Base-by-base conservation (phyloP, 2,329 filamentous ascomycete species). In the Ciborinia camelliae region DNA sequence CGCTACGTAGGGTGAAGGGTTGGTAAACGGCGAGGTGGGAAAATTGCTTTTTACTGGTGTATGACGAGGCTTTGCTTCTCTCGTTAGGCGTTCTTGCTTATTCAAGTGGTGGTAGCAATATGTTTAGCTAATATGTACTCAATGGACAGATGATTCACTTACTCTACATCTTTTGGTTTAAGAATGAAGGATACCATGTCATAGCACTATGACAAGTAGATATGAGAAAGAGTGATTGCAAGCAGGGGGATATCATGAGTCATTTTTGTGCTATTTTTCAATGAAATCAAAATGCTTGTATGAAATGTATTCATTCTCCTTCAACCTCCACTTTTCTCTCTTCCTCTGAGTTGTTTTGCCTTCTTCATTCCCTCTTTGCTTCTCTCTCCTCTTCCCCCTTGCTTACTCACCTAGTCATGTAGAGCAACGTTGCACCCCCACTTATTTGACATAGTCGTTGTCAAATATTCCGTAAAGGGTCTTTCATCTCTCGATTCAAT, bases 401-500 rank as follows among this genome's bases (percentile, higher is more conserved):
- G 2, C 10, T 4, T 9, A 23, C 7, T 30, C 28, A 8, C 28
- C 20, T 47, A 58, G 5, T 47, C 41, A 35, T 18, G 47, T 5
- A 45, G 3, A 2, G 18, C 66, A 45, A 75, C 70, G 37, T 72
- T 53, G 6, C 68, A 68, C 12, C 73, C 73, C 47, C 54, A 58
- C 23, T 66, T 63, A 4, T 70, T 67, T 7, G 68, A 63, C 26
- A 68, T 39, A 14, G 72, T 74, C 4, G 74, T 10, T 12, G 70
- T 70, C 41, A 73, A 53, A 12, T 37, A 28, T 55, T 73, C 72
- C 15, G 39, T 51, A 18, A 69, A 66, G 1, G 53, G 55, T 12
- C 54, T 65, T 30, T 69, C 62, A 48, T 74, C 73, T 60, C 71
- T 64, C 26, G 62, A 51, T 62, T 73, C 71, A 15, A 75, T 70